Percentiles rank a stretch among this genome's conserved stretches.
Conservation (phyloP, 2,329 filamentous ascomycete genomes). For the Ampelomyces quisqualis region DNA sequence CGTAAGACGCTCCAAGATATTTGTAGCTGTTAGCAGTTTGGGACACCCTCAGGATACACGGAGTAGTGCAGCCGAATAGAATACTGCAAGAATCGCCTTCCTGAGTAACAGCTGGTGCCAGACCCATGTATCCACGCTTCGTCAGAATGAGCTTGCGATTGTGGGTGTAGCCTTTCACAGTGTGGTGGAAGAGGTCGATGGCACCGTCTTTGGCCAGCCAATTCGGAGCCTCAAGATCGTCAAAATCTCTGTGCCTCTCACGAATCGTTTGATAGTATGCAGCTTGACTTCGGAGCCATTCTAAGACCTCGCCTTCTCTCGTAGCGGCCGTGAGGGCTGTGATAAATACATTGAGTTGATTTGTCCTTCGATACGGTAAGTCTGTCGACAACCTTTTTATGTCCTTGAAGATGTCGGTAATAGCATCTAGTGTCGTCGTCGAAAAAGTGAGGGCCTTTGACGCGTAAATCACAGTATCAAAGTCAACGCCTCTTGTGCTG, state of each 20-base stretch:
- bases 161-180: conserved; percentile 4
- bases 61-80: conserved; percentile 9
- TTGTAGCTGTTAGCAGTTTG: neutral
- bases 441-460: neutral
- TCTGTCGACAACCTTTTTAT: neutral
- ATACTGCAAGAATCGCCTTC: conserved; percentile 8
- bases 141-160: conserved; percentile 8
- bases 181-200: conserved; percentile 1
- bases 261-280: conserved; percentile 1
- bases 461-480: conserved; percentile 1
- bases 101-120: conserved; percentile 4
- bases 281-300: conserved; percentile 2
- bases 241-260: neutral
- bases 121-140: conserved; percentile 6
- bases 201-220: neutral
- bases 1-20: conserved; percentile 5
- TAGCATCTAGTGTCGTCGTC: neutral
- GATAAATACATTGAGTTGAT: neutral
- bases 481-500: neutral
- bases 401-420: neutral
- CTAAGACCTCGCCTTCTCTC: neutral
- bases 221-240: neutral
- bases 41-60: conserved; percentile 5
- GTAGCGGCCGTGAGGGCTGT: conserved; percentile 1
- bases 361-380: neutral